Percentiles rank a stretch among this genome's conserved stretches.
These are phyloP conservation scores for Lanzia echinophila DNA, from an alignment of 2,329 filamentous ascomycete genomes.

Conservation along the genomic window DNA sequence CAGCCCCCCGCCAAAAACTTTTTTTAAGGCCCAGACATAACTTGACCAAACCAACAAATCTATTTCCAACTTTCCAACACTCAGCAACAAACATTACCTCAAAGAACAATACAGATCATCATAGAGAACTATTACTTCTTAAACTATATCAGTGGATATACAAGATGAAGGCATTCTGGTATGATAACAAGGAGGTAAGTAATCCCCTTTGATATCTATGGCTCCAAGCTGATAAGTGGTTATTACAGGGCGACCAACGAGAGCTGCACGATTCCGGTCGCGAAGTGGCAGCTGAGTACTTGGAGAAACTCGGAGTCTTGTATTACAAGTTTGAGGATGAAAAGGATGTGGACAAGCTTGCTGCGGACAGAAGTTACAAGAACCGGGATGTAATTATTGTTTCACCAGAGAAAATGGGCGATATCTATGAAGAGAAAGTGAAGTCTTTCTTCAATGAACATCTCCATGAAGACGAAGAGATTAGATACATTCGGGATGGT, in stretches of 20 bases:
- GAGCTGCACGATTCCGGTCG: constrained; percentile 80
- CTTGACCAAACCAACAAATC: too few relatives aligned
- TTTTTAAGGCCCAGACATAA: too few relatives aligned
- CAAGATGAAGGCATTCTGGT: constrained; percentile 66
- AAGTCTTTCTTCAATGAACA: constrained; percentile 93
- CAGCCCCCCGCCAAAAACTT: too few relatives aligned
- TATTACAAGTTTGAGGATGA: constrained; percentile 65
- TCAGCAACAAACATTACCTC: background rate
- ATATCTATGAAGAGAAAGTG: constrained; percentile 85
- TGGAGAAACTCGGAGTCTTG: constrained; percentile 70
- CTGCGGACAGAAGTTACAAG: constrained; percentile 72
- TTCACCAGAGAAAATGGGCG: constrained; percentile 78
- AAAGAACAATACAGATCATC: background rate
- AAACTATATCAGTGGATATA: background rate
- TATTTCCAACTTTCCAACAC: too few relatives aligned
- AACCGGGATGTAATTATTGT: constrained; percentile 93
- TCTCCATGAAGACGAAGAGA: constrained; percentile 97
- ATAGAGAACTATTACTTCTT: background rate
- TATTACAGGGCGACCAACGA: constrained; percentile 78
- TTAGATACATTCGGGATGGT: constrained; percentile 85
- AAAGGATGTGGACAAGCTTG: constrained; percentile 65
- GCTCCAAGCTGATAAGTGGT: constrained; percentile 11
- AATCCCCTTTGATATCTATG: constrained; percentile 3
- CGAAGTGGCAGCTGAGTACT: constrained; percentile 55
- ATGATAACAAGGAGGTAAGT: constrained; percentile 56